Conservation (phyloP, 805 yeast species). For the Yamadazyma akitaensis region DNA sequence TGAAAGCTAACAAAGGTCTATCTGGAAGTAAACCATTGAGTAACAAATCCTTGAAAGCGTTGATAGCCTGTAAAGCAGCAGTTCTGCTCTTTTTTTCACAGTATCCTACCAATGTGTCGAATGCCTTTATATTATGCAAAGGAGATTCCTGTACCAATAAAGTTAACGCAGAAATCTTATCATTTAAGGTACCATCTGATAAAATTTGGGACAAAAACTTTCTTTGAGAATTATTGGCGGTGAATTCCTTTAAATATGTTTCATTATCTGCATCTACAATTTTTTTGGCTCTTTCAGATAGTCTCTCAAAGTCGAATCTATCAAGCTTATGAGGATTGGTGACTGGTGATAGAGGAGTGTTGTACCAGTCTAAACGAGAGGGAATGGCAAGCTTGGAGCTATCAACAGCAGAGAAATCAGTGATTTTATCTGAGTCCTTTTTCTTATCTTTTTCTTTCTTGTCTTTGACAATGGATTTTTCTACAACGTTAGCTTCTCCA, state of each 20-base stretch:
- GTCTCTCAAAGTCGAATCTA: constrained; percentile 55
- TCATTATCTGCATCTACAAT: constrained; percentile 69
- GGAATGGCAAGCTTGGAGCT: constrained; percentile 57
- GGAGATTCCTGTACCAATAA: constrained; percentile 94
- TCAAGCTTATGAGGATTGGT: constrained; percentile 37
- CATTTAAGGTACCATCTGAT: constrained; percentile 88
- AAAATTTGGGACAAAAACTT: constrained; percentile 86
- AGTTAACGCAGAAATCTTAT: constrained; percentile 93
- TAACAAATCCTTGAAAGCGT: constrained; percentile 85
- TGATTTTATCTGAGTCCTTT: constrained; percentile 25
- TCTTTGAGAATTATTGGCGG: constrained; percentile 73
- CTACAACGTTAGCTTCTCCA: constrained; percentile 13
- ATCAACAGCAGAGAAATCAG: constrained; percentile 47
- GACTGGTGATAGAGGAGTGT: constrained; percentile 37
- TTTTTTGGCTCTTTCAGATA: constrained; percentile 63
- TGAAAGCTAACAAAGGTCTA: constrained; percentile 75
- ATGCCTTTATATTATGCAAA: constrained; percentile 76
- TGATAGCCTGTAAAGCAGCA: constrained; percentile 85
- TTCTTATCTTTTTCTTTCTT: neutral
- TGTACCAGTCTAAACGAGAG: constrained; percentile 74
- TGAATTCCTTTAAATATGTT: constrained; percentile 66
- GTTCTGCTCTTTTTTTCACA: constrained; percentile 92
- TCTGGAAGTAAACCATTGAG: constrained; percentile 82
- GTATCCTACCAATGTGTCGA: constrained; percentile 72
- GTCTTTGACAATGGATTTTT: constrained; percentile 14